phyloP scores from a whole-genome alignment of 306 rosid genomes.

The Cucurbita maxima region DNA sequence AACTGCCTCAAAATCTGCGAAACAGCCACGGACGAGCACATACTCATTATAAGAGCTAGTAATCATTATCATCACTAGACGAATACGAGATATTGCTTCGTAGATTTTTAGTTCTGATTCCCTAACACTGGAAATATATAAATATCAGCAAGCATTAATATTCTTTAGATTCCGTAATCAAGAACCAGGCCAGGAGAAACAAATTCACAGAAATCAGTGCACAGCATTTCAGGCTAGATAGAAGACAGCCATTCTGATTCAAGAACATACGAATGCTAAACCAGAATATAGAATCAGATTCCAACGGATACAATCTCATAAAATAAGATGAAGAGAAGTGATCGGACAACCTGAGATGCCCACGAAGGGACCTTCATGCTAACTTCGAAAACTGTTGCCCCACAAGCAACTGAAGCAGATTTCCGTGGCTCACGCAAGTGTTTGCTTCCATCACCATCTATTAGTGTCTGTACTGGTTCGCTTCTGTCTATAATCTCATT shows the following conservation, averaged over 20 bases:
- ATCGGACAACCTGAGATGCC: constrained; percentile 71
- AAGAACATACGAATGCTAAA: neutral
- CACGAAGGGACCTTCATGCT: constrained; percentile 85
- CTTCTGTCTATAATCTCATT: constrained; percentile 77
- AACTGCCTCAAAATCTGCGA: constrained; percentile 93
- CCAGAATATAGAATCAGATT: neutral
- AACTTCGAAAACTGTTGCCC: constrained; percentile 75
- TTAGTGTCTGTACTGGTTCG: constrained; percentile 44
- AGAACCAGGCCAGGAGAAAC: neutral
- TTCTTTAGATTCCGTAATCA: neutral
- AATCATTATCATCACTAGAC: neutral
- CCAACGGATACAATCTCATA: neutral
- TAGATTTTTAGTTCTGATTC: neutral
- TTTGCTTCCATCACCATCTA: constrained; percentile 36
- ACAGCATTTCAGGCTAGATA: neutral
- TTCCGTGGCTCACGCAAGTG: constrained; percentile 66
- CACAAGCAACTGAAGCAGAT: constrained; percentile 91
- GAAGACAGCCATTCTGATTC: neutral
- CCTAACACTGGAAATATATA: neutral
- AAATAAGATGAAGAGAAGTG: neutral
- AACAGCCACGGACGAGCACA: neutral
- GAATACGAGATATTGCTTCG: neutral
- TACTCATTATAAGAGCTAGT: neutral
- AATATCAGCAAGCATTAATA: neutral
- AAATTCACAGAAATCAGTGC: neutral